Evolutionary conservation across 1,284 basidiomycete genomes (phyloP).

Genomic region (Sporisorium iseilematis-ciliati): DNA sequence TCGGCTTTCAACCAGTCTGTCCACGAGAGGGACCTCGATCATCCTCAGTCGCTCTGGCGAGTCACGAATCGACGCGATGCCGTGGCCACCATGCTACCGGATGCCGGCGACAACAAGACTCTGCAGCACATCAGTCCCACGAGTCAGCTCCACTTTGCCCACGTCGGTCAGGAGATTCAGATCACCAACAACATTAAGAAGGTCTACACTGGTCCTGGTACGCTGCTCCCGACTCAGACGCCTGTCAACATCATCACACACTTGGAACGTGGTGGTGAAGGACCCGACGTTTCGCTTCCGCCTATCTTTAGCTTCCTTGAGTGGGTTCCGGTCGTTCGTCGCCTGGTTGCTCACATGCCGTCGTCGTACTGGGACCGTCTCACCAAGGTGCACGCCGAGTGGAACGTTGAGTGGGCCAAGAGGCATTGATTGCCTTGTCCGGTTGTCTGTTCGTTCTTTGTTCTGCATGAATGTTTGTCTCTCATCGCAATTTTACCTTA

Average conservation of each 20-base stretch:
- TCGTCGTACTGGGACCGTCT: slow-evolving; percentile 48
- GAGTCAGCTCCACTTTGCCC: slow-evolving; percentile 55
- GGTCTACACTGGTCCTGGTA: slow-evolving; percentile 49
- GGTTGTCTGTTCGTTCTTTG: not conserved
- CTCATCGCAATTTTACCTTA: slow-evolving; percentile 10
- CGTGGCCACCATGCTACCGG: slow-evolving; percentile 48
- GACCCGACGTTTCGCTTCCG: slow-evolving; percentile 43
- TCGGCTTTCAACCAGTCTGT: slow-evolving; percentile 39
- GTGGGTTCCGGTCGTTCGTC: slow-evolving; percentile 28
- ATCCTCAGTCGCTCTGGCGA: slow-evolving; percentile 44
- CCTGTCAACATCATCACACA: slow-evolving; percentile 47
- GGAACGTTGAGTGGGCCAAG: slow-evolving; percentile 20
- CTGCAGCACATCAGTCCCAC: slow-evolving; percentile 39
- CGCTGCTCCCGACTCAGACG: slow-evolving; percentile 35
- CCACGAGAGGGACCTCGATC: slow-evolving; percentile 37
- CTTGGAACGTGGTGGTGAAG: slow-evolving; percentile 32
- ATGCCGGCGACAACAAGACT: slow-evolving; percentile 41
- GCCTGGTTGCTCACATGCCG: slow-evolving; percentile 34
- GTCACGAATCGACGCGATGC: slow-evolving; percentile 49
- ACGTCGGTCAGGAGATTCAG: slow-evolving; percentile 52
- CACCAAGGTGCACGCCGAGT: slow-evolving; percentile 37
- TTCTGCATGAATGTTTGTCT: not conserved
- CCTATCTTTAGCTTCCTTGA: slow-evolving; percentile 20
- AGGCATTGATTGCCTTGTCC: slow-evolving; percentile 17
- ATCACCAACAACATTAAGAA: slow-evolving; percentile 24